A percentile compares a stretch with the other conserved stretches of the same genome.
phyloP scores from a whole-genome alignment of 2,329 filamentous ascomycete genomes.

The Cryphonectria japonica region DNA sequence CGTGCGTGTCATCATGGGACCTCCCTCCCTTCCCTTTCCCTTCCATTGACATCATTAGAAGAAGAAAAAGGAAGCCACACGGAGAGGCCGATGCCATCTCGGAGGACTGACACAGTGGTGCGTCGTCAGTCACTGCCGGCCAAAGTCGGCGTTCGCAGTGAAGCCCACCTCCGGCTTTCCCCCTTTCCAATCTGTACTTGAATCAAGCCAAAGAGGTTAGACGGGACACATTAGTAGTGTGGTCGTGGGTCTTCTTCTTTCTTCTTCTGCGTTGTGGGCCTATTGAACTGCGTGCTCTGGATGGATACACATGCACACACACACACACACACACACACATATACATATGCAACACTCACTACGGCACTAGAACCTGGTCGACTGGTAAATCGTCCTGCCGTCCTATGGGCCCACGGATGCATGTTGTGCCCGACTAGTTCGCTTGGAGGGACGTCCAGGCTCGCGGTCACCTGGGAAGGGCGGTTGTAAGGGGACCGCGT shows the following conservation, averaged over 20 bases:
- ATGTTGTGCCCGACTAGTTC: background rate
- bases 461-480: background rate
- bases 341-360: background rate
- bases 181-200: no score
- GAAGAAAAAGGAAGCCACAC: background rate
- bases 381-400: background rate
- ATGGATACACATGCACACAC: background rate
- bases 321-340: background rate
- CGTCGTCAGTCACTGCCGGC: background rate
- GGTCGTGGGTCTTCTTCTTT: background rate
- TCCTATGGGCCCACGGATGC: background rate
- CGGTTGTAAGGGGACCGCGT: background rate
- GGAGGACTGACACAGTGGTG: background rate
- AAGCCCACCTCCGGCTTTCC: background rate
- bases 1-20: background rate
- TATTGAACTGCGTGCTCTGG: no score
- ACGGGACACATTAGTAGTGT: no score
- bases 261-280: no score
- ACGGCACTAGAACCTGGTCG: background rate
- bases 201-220: no score
- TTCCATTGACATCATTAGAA: background rate
- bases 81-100: constrained; percentile 8
- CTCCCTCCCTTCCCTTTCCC: background rate
- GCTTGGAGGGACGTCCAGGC: background rate
- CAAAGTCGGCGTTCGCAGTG: background rate